Base-by-base conservation (phyloP, 306 rosid genomes). In the Prunus campanulata region DNA sequence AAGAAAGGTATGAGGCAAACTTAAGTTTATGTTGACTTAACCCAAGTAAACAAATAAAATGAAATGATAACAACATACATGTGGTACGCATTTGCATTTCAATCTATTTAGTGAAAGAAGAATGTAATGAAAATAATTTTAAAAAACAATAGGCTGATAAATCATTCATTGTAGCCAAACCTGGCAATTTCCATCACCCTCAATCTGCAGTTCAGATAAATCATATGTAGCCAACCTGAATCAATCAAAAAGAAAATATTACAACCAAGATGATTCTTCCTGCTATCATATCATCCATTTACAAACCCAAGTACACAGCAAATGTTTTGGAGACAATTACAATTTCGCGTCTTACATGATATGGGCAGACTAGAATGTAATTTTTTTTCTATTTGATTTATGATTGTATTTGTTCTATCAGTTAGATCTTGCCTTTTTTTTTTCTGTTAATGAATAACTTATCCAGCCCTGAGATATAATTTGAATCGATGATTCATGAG, bases 161-260 rank as follows among this genome's bases (percentile, higher is more conserved):
- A 54, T 16, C 10, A 25, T 49, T 16, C 29, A 64, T 44, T 49
- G 22, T 1, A 56, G 79, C 29, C 76, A 71, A 77, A 96, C 99
- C 99, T 96, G 99, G 74, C 99, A 96, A 87, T 96, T 96, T 78
- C 99, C 99, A 80, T 96, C 99, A 77, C 99, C 99, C 88, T 96
- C 96, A 81, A 96, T 96, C 79, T 88, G 99, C 59, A 92, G 87
- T 81, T 91, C 99, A 42, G 89, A 86, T 78, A 96, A 85, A 77
- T 90, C 93, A 86, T 96, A 89, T 11, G 97, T 88, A 74, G 71
- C 90, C 84, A 96, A 79, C 89, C 99, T 95, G 87, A 62, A 85
- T 59, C 35, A 74, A 80, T 74, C 32, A 30, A 44, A 20, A 66
- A 29, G 39, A 16, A 59, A 48, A 47, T 22, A 61, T 80, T 63